Evolutionary conservation across 129 eudicot species (phyloP), one percentile per base, ranked within the genome.

Genomic region (Ambrosia trifida): DNA sequence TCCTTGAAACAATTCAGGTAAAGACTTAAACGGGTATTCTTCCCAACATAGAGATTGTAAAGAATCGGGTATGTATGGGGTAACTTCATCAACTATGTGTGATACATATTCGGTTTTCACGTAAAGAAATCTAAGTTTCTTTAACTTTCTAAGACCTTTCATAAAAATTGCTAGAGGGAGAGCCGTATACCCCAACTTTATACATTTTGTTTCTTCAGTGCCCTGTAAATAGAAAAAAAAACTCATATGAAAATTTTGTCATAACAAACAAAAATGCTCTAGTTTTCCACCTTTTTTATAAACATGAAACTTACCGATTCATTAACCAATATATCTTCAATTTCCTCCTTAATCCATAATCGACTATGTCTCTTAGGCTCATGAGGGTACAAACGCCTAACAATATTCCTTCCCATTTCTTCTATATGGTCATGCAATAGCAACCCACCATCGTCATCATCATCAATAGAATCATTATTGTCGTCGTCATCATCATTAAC

Each of bases 401-500:
- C 35, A 1, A 68, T 68, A 17, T 47, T 7, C 45, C 10, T n/a
- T 1, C 72, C 72, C 72, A 68, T 31, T n/a, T 68, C 72, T 47
- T 68, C 60, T 30, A 68, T 7, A 3, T 31, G 45, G 72, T 68
- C 72, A 68, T 68, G 72, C 60, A 68, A 7, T 30, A 40, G 2
- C 43, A 38, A 5, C 43, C 6, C 0, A 0, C 7, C 41, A 38
- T 38, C 41, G 0, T 4, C 43, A 38, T 38, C 41, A 7, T 38
- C n/a, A n/a, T n/a, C n/a, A n/a, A n/a, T n/a, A n/a, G n/a, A n/a
- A n/a, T n/a, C n/a, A n/a, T n/a, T n/a, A n/a, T n/a, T n/a, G n/a
- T n/a, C n/a, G n/a, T n/a, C n/a, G n/a, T n/a, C n/a, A n/a, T n/a
- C n/a, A n/a, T n/a, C n/a, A n/a, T n/a, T n/a, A n/a, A n/a, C n/a